Evolutionary conservation across 73 alveolate species (phyloP).

Genomic region (Paramecium biaurelia): DNA sequence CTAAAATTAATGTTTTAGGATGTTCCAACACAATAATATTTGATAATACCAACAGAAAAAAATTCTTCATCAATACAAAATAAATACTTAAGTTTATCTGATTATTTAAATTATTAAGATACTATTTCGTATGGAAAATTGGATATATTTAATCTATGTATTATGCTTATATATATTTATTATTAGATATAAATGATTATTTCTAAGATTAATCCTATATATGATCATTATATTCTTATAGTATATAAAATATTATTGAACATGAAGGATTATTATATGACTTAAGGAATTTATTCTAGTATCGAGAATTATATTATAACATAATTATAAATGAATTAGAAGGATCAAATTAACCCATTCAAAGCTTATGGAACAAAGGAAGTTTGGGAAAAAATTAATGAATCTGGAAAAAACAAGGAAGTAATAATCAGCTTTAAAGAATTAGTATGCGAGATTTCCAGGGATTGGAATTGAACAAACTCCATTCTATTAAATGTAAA

Average conservation of each 20-base stretch:
- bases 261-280: too few species aligned
- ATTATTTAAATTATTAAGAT: not conserved
- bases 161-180: too few species aligned
- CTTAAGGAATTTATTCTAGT: not conserved
- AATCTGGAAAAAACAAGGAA: not conserved
- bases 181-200: too few species aligned
- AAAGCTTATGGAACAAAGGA: conserved; percentile 42
- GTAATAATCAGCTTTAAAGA: not conserved
- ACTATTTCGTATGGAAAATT: too few species aligned
- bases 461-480: conserved; percentile 42
- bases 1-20: not conserved
- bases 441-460: conserved; percentile 10
- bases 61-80: too few species aligned
- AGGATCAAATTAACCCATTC: conserved; percentile 20
- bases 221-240: too few species aligned
- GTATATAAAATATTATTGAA: too few species aligned
- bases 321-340: conserved; percentile 5
- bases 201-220: too few species aligned
- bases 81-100: too few species aligned
- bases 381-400: conserved; percentile 34
- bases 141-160: too few species aligned
- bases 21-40: not conserved
- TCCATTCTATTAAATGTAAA: conserved; percentile 44
- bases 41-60: not conserved
- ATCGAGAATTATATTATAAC: not conserved